Base-by-base conservation (phyloP, 805 yeast species). In the Saccharomycopsis guyanensis region DNA sequence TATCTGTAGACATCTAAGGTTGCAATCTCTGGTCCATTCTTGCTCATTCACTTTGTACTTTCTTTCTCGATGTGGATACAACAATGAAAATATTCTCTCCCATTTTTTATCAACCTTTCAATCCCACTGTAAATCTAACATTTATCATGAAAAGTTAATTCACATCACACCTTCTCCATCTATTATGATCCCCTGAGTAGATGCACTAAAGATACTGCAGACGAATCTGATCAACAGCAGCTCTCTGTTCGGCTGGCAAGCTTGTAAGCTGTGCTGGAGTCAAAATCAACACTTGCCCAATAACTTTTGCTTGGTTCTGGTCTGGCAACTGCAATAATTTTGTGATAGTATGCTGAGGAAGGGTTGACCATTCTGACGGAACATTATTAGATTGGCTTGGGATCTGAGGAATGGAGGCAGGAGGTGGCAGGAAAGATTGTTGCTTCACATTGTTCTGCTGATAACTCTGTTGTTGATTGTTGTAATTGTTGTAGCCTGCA, bases 181-280 rank as follows among this genome's bases (percentile, higher is more conserved):
- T n/a, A n/a, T n/a, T n/a, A n/a, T n/a, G n/a, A n/a, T n/a, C n/a
- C n/a, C n/a, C n/a, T n/a, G n/a, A n/a, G n/a, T n/a, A n/a, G n/a
- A n/a, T n/a, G n/a, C n/a, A n/a, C n/a, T 34, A 49, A 23, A 50
- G 37, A 35, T 50, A 50, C 24, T 43, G 45, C 13, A 33, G 12
- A 38, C 45, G 36, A 20, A 50, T 44, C 19, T 50, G 45, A 5
- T 29, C 22, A 25, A 50, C 42, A 6, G 50, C 51, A 8, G 34
- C 34, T 34, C 43, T 40, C 35, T 50, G 51, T 10, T 46, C 51
- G 4, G n/a, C 25, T 4, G 51, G 53, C 27, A 50, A 40, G 16
- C 24, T 33, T 13, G 16, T 15, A 7, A 50, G 6, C 24, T 46
- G 53, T 1, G 29, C 43, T 6, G 38, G 36, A 7, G 42, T 19